Conservation (phyloP, 1,284 basidiomycete genomes). For the Pseudozyma thailandica region DNA sequence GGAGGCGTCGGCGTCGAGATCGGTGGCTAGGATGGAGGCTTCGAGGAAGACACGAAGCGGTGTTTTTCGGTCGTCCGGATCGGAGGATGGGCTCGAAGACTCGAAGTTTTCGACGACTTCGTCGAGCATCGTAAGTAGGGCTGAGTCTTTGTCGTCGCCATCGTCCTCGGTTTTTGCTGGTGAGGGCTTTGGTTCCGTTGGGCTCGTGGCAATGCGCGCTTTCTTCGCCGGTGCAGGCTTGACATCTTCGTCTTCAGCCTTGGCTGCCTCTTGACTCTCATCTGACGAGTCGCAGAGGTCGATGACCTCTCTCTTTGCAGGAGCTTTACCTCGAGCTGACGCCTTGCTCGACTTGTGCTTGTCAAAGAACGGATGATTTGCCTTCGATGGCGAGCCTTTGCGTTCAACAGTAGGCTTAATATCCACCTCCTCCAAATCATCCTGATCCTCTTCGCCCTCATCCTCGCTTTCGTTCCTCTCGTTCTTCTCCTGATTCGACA, state of each 20-base stretch:
- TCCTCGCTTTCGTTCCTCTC: constrained; percentile 20
- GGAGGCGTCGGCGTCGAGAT: constrained; percentile 74
- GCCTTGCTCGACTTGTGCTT: neutral
- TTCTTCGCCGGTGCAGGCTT: constrained; percentile 18
- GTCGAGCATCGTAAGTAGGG: constrained; percentile 22
- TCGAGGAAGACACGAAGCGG: constrained; percentile 84
- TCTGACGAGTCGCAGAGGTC: constrained; percentile 28
- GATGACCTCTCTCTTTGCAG: constrained; percentile 32
- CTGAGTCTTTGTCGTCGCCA: neutral
- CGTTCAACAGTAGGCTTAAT: constrained; percentile 7
- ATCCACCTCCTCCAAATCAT: constrained; percentile 68
- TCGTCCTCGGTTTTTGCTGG: neutral
- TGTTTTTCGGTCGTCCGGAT: constrained; percentile 42
- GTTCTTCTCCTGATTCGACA: constrained; percentile 26
- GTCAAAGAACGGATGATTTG: constrained; percentile 23
- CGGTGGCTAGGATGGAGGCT: constrained; percentile 84
- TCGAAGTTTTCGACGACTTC: constrained; percentile 9
- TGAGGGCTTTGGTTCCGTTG: neutral
- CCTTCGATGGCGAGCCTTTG: neutral
- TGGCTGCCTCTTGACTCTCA: constrained; percentile 14
- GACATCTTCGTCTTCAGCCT: neutral
- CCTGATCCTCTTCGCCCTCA: constrained; percentile 26
- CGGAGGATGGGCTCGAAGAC: constrained; percentile 12
- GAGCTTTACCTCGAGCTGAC: neutral
- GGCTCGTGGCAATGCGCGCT: too few species aligned